phyloP scores from a whole-genome alignment of 371 early-diverging fungal species.

The Vairimorpha apis region DNA sequence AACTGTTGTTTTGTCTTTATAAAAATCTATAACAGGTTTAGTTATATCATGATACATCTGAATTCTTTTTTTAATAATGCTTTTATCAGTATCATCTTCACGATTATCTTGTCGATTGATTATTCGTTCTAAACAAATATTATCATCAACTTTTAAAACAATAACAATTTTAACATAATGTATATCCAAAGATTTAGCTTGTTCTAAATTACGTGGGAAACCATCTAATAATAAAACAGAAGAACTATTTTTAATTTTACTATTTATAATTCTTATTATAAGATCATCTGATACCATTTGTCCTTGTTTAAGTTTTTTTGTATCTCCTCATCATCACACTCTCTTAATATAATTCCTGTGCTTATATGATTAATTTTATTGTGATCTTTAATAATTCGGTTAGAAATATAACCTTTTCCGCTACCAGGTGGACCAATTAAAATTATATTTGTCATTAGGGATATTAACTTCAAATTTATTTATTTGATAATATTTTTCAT shows the following conservation, averaged over 20 bases:
- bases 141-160: conserved; percentile 33
- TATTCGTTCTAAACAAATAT: conserved; percentile 68
- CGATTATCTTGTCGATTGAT: conserved; percentile 88
- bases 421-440: conserved; percentile 74
- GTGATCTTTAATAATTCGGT: conserved; percentile 69
- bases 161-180: conserved; percentile 64
- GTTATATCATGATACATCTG: conserved; percentile 86
- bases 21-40: conserved; percentile 86
- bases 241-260: conserved; percentile 75
- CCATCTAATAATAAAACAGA: conserved; percentile 98
- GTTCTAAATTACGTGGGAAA: conserved; percentile 93
- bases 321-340: conserved; percentile 65
- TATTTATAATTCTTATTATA: conserved; percentile 85
- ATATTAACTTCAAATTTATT: too few species aligned
- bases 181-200: conserved; percentile 78
- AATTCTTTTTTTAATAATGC: conserved; percentile 80
- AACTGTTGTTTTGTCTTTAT: conserved; percentile 81
- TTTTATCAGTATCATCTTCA: conserved; percentile 83
- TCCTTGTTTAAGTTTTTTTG: conserved; percentile 67
- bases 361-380: conserved; percentile 83
- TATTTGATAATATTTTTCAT: too few species aligned
- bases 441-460: conserved; percentile 29
- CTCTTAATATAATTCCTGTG: conserved; percentile 94
- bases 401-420: conserved; percentile 93
- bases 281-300: conserved; percentile 91